phyloP scores from a whole-genome alignment of 257 asterid genomes.

The Fraxinus anomala region DNA sequence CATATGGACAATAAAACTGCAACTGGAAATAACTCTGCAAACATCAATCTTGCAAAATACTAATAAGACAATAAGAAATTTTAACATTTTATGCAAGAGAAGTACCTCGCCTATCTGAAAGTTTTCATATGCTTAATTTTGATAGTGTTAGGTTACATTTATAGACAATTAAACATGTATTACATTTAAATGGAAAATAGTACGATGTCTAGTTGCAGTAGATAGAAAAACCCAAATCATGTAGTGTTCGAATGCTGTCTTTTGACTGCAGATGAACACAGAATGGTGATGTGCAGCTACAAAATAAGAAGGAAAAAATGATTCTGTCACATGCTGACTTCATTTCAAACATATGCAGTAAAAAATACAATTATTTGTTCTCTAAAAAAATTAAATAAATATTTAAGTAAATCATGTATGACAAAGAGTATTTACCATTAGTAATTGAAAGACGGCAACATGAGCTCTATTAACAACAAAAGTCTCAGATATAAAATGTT shows the following conservation, averaged over 20 bases:
- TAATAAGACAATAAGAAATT: slow-evolving; percentile 3
- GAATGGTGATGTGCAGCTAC: slow-evolving; percentile 16
- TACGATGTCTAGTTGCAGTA: slow-evolving; percentile 3
- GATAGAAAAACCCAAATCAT: slow-evolving; percentile 8
- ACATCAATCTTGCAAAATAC: background rate
- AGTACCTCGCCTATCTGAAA: background rate
- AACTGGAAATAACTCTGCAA: background rate
- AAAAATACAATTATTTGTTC: background rate
- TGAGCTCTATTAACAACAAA: background rate
- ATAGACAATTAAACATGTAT: background rate
- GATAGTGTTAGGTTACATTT: slow-evolving; percentile 3
- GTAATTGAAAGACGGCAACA: slow-evolving; percentile 11
- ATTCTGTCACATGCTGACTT: slow-evolving; percentile 7
- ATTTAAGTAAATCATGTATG: slow-evolving; percentile 8
- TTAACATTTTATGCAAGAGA: background rate
- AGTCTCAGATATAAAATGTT: background rate
- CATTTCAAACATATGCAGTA: background rate
- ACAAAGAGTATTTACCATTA: background rate
- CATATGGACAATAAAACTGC: background rate
- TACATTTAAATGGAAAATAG: background rate
- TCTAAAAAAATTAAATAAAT: background rate
- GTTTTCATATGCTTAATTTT: slow-evolving; percentile 8
- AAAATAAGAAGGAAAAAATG: slow-evolving; percentile 1
- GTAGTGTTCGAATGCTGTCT: background rate
- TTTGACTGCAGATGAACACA: slow-evolving; percentile 3